These are phyloP conservation scores for Diaporthe ampelina DNA, from an alignment of 2,329 filamentous ascomycete species.

Conservation along the genomic window DNA sequence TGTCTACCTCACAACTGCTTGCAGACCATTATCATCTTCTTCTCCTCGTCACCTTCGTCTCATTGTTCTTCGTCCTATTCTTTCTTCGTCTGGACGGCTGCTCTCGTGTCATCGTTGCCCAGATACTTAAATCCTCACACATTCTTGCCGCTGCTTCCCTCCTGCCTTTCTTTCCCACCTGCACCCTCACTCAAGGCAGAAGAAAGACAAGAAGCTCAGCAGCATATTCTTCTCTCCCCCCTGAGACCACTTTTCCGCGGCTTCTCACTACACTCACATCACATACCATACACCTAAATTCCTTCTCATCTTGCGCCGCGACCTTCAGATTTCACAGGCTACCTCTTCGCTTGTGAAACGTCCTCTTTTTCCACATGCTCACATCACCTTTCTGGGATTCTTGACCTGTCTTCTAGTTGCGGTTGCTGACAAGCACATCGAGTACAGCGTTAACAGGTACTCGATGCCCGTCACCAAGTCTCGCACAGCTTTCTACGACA, in stretches of 20 bases:
- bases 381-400: neutral
- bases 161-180: slow-evolving; percentile 10
- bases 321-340: neutral
- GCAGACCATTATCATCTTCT: neutral
- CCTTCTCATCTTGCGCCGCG: neutral
- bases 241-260: neutral
- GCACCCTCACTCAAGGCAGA: slow-evolving; percentile 6
- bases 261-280: neutral
- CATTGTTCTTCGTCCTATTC: slow-evolving; percentile 30
- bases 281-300: neutral
- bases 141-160: slow-evolving; percentile 26
- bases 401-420: neutral
- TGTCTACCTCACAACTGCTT: neutral
- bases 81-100: slow-evolving; percentile 19
- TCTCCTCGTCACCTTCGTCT: neutral
- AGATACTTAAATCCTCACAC: neutral
- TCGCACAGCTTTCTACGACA: slow-evolving; percentile 76
- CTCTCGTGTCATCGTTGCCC: slow-evolving; percentile 2
- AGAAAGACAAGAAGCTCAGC: neutral
- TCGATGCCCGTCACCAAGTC: slow-evolving; percentile 90
- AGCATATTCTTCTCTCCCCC: neutral
- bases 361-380: neutral
- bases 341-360: neutral
- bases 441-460: slow-evolving; percentile 83
- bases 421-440: slow-evolving; percentile 30